Evolutionary conservation across 2,329 filamentous ascomycete genomes (phyloP).

Genomic region (Trichoderma citrinoviride): DNA sequence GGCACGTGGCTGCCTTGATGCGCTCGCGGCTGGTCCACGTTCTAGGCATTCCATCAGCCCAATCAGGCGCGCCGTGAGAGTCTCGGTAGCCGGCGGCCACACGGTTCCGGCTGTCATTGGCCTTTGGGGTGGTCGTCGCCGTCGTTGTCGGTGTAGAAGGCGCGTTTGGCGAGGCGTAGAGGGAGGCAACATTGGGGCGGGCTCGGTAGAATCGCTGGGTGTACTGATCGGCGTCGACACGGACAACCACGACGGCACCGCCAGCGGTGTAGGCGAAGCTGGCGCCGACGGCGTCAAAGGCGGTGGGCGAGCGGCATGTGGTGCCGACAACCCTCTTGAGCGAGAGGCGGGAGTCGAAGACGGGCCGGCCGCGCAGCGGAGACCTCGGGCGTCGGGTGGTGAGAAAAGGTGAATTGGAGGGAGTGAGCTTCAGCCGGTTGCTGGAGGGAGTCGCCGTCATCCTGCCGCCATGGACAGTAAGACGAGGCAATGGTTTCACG

Average conservation of each 20-base stretch:
- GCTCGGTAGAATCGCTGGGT: slow-evolving; percentile 89
- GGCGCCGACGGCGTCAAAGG: slow-evolving; percentile 76
- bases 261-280: slow-evolving; percentile 91
- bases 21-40: slow-evolving; percentile 87
- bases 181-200: slow-evolving; percentile 70
- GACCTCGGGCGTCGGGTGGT: slow-evolving; percentile 62
- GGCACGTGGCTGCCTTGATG: slow-evolving; percentile 90
- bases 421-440: slow-evolving; percentile 66
- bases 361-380: slow-evolving; percentile 50
- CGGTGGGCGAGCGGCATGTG: slow-evolving; percentile 78
- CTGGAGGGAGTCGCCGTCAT: slow-evolving; percentile 59
- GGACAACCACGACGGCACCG: slow-evolving; percentile 86
- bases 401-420: slow-evolving; percentile 71
- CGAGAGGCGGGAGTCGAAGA: slow-evolving; percentile 60
- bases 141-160: slow-evolving; percentile 48
- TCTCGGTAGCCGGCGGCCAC: slow-evolving; percentile 49
- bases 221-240: slow-evolving; percentile 65
- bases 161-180: slow-evolving; percentile 54
- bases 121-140: slow-evolving; percentile 49
- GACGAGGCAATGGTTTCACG: neutral
- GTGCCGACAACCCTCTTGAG: slow-evolving; percentile 87
- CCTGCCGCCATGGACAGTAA: slow-evolving; percentile 49
- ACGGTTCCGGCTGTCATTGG: slow-evolving; percentile 62
- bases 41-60: slow-evolving; percentile 64
- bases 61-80: slow-evolving; percentile 48